A percentile compares a stretch with the other conserved stretches of the same genome.
phyloP scores from a whole-genome alignment of 2,329 filamentous ascomycete species.

The Colletotrichum neosansevieriae region DNA sequence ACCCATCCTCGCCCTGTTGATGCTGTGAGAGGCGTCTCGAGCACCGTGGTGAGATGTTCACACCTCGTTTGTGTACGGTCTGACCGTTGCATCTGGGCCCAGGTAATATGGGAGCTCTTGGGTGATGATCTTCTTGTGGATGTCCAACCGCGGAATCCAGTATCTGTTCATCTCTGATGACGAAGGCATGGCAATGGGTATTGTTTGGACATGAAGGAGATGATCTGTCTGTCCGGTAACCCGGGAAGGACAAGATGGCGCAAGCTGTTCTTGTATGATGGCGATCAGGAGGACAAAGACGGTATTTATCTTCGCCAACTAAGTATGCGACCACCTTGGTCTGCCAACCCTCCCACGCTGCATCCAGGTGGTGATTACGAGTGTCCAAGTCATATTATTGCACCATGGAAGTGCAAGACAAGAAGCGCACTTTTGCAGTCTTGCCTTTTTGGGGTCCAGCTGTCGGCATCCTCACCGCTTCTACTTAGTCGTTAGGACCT shows the following conservation, averaged over 20 bases:
- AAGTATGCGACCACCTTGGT: slow-evolving; percentile 16
- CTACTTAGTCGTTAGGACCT: slow-evolving; percentile 33
- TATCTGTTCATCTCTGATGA: slow-evolving; percentile 65
- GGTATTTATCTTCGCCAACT: slow-evolving; percentile 39
- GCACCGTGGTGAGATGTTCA: slow-evolving; percentile 44
- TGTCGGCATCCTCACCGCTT: slow-evolving; percentile 38
- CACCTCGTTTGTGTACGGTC: slow-evolving; percentile 69
- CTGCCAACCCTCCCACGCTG: slow-evolving; percentile 22
- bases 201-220: slow-evolving; percentile 7
- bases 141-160: slow-evolving; percentile 71
- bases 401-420: slow-evolving; percentile 30
- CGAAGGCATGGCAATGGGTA: slow-evolving; percentile 25
- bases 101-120: slow-evolving; percentile 70
- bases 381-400: slow-evolving; percentile 31
- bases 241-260: slow-evolving; percentile 15
- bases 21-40: slow-evolving; percentile 38
- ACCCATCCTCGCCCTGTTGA: slow-evolving; percentile 69
- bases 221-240: slow-evolving; percentile 19
- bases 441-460: slow-evolving; percentile 32
- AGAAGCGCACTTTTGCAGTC: slow-evolving; percentile 29
- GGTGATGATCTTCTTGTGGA: slow-evolving; percentile 71
- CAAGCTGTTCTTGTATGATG: slow-evolving; percentile 15
- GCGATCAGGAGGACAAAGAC: slow-evolving; percentile 31
- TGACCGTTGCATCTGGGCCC: slow-evolving; percentile 68
- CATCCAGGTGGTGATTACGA: slow-evolving; percentile 29